Evolutionary conservation across 1,139 yeast species (phyloP).

Genomic region (Groenewaldozyma auringiensis): DNA sequence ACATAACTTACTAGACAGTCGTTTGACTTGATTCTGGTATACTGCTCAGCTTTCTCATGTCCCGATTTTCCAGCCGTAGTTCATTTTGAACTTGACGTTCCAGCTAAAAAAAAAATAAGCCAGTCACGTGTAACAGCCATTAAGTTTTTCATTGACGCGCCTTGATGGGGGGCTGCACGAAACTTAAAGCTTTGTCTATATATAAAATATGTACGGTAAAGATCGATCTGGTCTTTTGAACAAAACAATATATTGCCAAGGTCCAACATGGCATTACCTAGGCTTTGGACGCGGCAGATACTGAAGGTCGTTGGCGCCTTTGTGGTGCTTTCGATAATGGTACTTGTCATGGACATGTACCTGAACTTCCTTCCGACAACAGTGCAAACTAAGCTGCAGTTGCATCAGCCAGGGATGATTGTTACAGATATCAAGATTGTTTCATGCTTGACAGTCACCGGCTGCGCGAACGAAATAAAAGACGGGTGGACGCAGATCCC

Average conservation of each 20-base stretch:
- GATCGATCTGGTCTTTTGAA: no score
- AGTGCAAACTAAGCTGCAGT: constrained; percentile 25
- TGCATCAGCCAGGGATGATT: constrained; percentile 23
- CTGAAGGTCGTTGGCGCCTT: constrained; percentile 19
- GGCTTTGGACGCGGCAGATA: constrained; percentile 26
- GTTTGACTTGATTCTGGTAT: not conserved
- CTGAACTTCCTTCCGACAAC: constrained; percentile 28
- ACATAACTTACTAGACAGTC: not conserved
- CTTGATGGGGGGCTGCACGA: no score
- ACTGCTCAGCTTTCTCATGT: no score
- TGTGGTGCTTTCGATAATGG: constrained; percentile 15
- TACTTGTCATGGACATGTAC: constrained; percentile 25
- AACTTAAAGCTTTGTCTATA: no score
- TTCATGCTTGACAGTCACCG: constrained; percentile 22
- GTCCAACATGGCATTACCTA: constrained; percentile 20
- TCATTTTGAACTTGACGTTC: no score
- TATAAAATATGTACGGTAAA: no score
- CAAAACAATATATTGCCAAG: no score
- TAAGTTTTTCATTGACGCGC: no score
- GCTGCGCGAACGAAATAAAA: constrained; percentile 19
- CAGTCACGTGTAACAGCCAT: no score
- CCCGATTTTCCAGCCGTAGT: no score
- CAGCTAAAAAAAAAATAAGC: no score
- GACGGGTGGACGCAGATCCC: constrained; percentile 29
- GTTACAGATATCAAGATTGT: constrained; percentile 28